A percentile compares a stretch with the other conserved stretches of the same genome.
Evolutionary conservation across 139 green algal genomes (phyloP).

Genomic region (Volvox africanus): DNA sequence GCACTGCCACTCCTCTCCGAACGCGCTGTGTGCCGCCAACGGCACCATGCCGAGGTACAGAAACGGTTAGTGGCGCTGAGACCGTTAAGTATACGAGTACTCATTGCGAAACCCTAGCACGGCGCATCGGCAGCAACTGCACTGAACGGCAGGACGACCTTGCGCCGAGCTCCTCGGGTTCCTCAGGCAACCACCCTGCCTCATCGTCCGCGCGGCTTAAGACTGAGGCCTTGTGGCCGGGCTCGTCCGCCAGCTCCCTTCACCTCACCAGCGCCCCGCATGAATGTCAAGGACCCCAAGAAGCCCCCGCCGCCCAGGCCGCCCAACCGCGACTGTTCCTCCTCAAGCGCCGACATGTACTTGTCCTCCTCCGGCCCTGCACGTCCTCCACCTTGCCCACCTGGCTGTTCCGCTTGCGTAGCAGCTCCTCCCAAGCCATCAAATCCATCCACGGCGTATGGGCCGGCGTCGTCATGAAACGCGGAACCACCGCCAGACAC

Average conservation of each 20-base stretch:
- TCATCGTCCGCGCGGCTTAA: background rate
- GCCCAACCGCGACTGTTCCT: conserved; percentile 23
- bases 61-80: too few species aligned
- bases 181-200: background rate
- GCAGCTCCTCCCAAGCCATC: background rate
- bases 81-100: too few species aligned
- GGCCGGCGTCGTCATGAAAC: background rate
- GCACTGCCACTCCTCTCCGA: too few species aligned
- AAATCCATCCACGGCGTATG: background rate
- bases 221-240: background rate
- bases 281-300: conserved; percentile 38
- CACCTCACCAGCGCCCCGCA: background rate
- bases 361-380: background rate
- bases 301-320: conserved; percentile 23
- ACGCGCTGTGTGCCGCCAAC: too few species aligned
- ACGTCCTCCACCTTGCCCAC: background rate
- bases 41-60: too few species aligned
- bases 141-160: too few species aligned
- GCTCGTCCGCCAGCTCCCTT: background rate
- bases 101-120: too few species aligned
- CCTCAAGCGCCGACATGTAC: conserved; percentile 43
- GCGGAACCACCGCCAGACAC: background rate
- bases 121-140: too few species aligned
- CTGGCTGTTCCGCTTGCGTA: conserved; percentile 8
- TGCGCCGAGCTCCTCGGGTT: too few species aligned